These are phyloP conservation scores for Combretum micranthum DNA, from an alignment of 345 rosid genomes.

Conservation along the genomic window DNA sequence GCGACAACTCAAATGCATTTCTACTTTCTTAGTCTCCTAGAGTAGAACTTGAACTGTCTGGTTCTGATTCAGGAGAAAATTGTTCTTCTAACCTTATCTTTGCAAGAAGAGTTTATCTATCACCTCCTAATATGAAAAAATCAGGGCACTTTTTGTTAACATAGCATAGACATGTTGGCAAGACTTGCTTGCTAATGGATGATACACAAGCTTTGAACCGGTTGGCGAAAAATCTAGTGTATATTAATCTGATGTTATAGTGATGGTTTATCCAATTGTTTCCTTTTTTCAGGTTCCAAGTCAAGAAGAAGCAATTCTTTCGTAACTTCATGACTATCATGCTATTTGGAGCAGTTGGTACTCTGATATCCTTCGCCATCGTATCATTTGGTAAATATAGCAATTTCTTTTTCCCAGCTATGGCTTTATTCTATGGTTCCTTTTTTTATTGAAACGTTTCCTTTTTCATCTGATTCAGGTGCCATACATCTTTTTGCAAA, in stretches of 20 bases:
- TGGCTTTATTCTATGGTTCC: neutral
- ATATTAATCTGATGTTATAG: neutral
- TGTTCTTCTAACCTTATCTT: too few species aligned
- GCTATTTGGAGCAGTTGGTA: constrained; percentile 42
- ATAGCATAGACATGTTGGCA: too few species aligned
- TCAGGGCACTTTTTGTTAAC: neutral
- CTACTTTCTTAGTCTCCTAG: too few species aligned
- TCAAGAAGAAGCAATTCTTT: constrained; percentile 48
- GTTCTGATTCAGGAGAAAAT: too few species aligned
- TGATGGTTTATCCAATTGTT: neutral
- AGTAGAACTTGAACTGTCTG: too few species aligned
- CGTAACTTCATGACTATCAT: constrained; percentile 41
- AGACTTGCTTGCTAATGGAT: too few species aligned
- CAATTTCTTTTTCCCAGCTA: neutral
- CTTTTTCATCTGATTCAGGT: constrained; percentile 15
- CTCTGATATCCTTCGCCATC: constrained; percentile 36
- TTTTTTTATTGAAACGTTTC: neutral
- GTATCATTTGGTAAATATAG: constrained; percentile 28
- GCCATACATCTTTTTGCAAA: constrained; percentile 33
- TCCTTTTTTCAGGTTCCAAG: constrained; percentile 28
- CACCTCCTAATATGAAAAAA: too few species aligned
- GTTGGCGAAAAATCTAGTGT: too few species aligned
- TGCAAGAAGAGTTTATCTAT: too few species aligned
- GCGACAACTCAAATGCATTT: too few species aligned
- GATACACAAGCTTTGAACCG: too few species aligned